A percentile compares a stretch with the other conserved stretches of the same genome.
phyloP scores from a whole-genome alignment of 1,139 yeast species.

The Magnusiomyces paraingens region DNA sequence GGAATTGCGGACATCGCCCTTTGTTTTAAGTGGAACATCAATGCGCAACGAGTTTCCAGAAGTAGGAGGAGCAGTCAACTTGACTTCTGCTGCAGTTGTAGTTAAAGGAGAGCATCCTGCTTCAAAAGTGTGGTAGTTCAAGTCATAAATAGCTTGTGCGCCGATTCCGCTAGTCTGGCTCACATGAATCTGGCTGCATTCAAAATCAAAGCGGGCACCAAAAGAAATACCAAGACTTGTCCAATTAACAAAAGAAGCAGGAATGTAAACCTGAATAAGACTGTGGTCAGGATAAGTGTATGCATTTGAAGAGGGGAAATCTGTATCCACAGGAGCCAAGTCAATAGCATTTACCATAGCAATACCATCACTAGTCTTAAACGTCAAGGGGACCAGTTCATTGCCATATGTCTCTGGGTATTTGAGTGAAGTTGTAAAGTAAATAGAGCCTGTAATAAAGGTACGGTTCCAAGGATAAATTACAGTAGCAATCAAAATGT shows the following conservation, averaged over 20 bases:
- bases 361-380: neutral
- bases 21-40: neutral
- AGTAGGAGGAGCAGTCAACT: neutral
- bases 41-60: neutral
- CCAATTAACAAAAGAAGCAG: neutral
- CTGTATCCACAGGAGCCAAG: neutral
- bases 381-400: neutral
- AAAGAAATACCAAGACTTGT: neutral
- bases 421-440: neutral
- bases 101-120: neutral
- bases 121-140: neutral
- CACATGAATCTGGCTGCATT: neutral
- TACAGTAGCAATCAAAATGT: neutral
- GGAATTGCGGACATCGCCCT: neutral
- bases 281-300: neutral
- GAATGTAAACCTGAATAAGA: neutral
- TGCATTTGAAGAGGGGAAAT: neutral
- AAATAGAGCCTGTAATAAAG: neutral
- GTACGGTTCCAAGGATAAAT: neutral
- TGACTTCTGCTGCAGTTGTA: neutral
- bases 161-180: neutral
- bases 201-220: neutral
- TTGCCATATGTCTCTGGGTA: constrained; percentile 1
- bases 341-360: neutral
- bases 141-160: neutral